Evolutionary conservation across 1,284 basidiomycete genomes (phyloP).

Genomic region (Leccinum angustisporum): DNA sequence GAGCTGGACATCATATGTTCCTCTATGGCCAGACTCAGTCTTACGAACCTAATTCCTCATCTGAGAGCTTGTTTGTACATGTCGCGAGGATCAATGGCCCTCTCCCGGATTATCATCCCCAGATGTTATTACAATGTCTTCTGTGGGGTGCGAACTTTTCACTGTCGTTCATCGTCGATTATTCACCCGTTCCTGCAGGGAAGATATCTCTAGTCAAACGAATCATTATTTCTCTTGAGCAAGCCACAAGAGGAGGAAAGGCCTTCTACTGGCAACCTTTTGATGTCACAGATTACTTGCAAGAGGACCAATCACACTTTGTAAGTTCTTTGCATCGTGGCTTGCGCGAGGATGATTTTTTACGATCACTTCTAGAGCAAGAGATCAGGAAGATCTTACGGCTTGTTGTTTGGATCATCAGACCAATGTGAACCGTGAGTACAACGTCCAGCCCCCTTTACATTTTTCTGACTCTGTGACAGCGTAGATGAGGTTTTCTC

Average conservation of each 20-base stretch:
- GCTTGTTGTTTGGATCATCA: conserved; percentile 45
- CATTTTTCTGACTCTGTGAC: conserved; percentile 1
- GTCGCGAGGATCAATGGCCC: conserved; percentile 83
- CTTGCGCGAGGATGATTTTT: neutral
- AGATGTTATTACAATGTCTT: conserved; percentile 88
- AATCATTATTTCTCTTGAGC: conserved; percentile 69
- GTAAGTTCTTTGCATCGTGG: conserved; percentile 14
- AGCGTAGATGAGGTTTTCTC: conserved; percentile 63
- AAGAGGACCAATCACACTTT: conserved; percentile 28
- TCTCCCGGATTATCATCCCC: conserved; percentile 86
- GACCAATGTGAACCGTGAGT: conserved; percentile 45
- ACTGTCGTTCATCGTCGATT: neutral
- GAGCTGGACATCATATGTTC: conserved; percentile 75
- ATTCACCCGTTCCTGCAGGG: conserved; percentile 43
- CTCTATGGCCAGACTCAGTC: conserved; percentile 56
- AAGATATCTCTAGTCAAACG: conserved; percentile 84
- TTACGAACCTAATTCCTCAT: conserved; percentile 24
- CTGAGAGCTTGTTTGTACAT: conserved; percentile 72
- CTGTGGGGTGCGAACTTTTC: conserved; percentile 70
- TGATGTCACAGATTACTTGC: conserved; percentile 56
- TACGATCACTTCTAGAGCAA: conserved; percentile 21
- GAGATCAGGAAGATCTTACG: conserved; percentile 38
- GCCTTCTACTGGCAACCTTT: conserved; percentile 44
- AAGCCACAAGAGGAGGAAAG: conserved; percentile 33
- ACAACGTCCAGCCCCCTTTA: neutral